A percentile compares a stretch with the other conserved stretches of the same genome.
phyloP scores from a whole-genome alignment of 106 monocot genomes.

The Dendrobium catenatum region DNA sequence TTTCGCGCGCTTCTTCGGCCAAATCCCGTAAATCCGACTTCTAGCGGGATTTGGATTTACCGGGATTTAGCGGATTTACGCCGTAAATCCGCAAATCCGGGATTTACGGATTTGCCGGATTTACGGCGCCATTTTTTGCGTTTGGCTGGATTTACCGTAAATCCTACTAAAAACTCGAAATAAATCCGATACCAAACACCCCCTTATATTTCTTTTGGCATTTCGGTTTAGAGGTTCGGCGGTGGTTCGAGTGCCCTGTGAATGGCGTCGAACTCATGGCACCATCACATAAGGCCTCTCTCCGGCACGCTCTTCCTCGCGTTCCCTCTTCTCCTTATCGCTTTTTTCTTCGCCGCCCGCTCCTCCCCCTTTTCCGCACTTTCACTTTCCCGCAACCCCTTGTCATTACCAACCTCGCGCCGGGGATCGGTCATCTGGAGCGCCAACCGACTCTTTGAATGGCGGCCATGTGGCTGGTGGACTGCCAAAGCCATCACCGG shows the following conservation, averaged over 20 bases:
- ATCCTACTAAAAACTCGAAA: no score
- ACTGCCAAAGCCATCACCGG: conserved; percentile 8
- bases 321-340: conserved; percentile 12
- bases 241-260: background rate
- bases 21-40: no score
- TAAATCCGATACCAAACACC: no score
- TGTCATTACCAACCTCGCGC: background rate
- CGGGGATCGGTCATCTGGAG: conserved; percentile 43
- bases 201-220: no score
- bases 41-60: no score
- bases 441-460: conserved; percentile 31
- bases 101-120: no score
- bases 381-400: background rate
- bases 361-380: background rate
- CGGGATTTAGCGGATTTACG: no score
- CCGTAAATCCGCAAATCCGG: no score
- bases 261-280: conserved; percentile 14
- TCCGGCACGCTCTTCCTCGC: background rate
- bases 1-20: no score
- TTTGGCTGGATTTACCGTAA: no score
- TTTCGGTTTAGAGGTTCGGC: background rate
- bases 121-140: no score
- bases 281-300: conserved; percentile 15
- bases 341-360: conserved; percentile 7
- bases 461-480: conserved; percentile 88